A percentile compares a stretch with the other conserved stretches of the same genome.
Conservation (phyloP, 257 asterid genomes). For the Solanum medicagineum region DNA sequence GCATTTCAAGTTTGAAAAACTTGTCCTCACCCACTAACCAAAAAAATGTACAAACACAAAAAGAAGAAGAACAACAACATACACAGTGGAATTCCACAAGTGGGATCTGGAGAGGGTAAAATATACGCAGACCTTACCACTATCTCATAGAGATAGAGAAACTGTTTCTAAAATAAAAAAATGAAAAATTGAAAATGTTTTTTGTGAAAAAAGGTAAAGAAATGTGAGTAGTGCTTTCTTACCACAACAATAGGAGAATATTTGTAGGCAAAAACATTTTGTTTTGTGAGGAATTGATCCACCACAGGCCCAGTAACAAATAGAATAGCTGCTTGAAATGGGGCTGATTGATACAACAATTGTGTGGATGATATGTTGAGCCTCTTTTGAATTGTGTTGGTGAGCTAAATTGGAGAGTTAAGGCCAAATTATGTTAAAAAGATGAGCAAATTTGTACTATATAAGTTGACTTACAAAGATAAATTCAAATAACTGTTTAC, state of each 20-base stretch:
- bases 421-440: neutral
- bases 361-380: conserved; percentile 78
- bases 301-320: conserved; percentile 62
- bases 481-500: neutral
- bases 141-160: no score
- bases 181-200: no score
- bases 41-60: neutral
- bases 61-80: no score
- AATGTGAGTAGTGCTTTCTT: neutral
- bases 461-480: neutral
- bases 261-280: conserved; percentile 58
- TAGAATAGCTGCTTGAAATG: conserved; percentile 77
- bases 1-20: neutral
- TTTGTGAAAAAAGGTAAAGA: neutral
- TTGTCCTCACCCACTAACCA: neutral
- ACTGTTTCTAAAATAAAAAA: no score
- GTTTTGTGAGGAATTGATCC: conserved; percentile 61
- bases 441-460: neutral
- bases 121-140: no score
- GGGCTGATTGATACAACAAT: conserved; percentile 80
- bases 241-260: conserved; percentile 67
- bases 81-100: no score
- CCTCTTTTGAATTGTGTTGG: conserved; percentile 86
- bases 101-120: no score
- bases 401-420: conserved; percentile 35